These are phyloP conservation scores for Schizopora paradoxa DNA, from an alignment of 1,284 basidiomycete genomes.

Conservation along the genomic window DNA sequence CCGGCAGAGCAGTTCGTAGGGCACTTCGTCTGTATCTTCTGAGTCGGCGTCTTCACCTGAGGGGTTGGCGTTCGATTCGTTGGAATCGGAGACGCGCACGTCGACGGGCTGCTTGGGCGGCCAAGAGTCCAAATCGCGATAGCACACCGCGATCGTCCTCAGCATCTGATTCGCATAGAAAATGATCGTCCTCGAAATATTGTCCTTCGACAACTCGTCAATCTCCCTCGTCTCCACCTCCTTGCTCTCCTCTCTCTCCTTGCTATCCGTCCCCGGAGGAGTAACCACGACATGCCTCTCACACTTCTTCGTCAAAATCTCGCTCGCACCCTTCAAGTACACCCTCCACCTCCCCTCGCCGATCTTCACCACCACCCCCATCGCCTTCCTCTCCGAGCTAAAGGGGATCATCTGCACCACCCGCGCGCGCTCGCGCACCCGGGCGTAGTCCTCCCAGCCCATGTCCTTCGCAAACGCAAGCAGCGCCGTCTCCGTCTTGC, in stretches of 20 bases:
- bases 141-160: slow-evolving; percentile 90
- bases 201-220: slow-evolving; percentile 61
- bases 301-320: slow-evolving; percentile 83
- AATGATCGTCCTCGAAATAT: slow-evolving; percentile 87
- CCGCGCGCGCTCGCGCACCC: slow-evolving; percentile 60
- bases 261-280: slow-evolving; percentile 29
- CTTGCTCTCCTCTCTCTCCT: slow-evolving; percentile 27
- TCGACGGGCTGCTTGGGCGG: slow-evolving; percentile 72
- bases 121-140: slow-evolving; percentile 85
- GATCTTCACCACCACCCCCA: slow-evolving; percentile 84
- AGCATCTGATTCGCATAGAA: slow-evolving; percentile 96
- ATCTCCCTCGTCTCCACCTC: slow-evolving; percentile 57
- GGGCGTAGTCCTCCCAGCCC: slow-evolving; percentile 75
- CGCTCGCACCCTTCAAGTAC: slow-evolving; percentile 91
- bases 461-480: slow-evolving; percentile 87
- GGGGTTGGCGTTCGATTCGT: neutral
- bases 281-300: slow-evolving; percentile 66
- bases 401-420: slow-evolving; percentile 93
- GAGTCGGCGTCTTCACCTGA: too few relatives aligned
- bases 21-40: too few relatives aligned
- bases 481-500: slow-evolving; percentile 95
- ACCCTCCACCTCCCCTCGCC: slow-evolving; percentile 61
- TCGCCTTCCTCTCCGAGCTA: slow-evolving; percentile 91
- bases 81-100: slow-evolving; percentile 5
- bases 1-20: slow-evolving; percentile 65